Percentiles rank a stretch among this genome's conserved stretches.
Evolutionary conservation across 169 alveolate genomes (phyloP).

Genomic region (Besnoitia besnoiti): DNA sequence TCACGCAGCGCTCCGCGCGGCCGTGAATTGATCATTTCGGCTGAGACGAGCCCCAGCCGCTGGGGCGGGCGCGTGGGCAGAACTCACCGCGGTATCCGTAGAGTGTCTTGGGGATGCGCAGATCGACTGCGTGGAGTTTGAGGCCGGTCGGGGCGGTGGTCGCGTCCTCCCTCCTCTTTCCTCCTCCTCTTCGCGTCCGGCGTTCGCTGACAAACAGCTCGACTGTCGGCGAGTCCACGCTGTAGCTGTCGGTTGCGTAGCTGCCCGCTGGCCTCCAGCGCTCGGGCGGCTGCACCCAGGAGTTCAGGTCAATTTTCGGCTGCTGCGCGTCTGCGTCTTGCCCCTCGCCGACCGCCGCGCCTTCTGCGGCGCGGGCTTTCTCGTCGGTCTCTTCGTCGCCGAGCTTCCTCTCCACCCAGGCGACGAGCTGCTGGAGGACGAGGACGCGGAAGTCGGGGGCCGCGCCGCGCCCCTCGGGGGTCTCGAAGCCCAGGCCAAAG

Average conservation of each 20-base stretch:
- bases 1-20: too few species aligned
- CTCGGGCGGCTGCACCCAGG: constrained; percentile 1
- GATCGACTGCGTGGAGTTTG: background rate
- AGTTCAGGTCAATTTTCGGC: background rate
- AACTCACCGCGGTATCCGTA: background rate
- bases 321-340: background rate
- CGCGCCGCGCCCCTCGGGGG: background rate
- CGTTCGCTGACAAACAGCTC: background rate
- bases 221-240: background rate
- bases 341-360: background rate
- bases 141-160: background rate
- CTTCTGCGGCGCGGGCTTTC: background rate
- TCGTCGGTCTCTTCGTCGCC: background rate
- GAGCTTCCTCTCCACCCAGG: background rate
- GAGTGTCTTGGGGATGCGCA: constrained; percentile 4
- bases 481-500: too few species aligned
- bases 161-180: background rate
- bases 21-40: too few species aligned
- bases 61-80: too few species aligned
- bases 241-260: background rate
- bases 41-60: too few species aligned
- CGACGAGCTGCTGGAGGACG: background rate
- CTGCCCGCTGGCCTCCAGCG: background rate
- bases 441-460: background rate
- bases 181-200: background rate